Base-by-base conservation (phyloP, 495 filamentous ascomycete genomes). In the Penicillium paxilli region DNA sequence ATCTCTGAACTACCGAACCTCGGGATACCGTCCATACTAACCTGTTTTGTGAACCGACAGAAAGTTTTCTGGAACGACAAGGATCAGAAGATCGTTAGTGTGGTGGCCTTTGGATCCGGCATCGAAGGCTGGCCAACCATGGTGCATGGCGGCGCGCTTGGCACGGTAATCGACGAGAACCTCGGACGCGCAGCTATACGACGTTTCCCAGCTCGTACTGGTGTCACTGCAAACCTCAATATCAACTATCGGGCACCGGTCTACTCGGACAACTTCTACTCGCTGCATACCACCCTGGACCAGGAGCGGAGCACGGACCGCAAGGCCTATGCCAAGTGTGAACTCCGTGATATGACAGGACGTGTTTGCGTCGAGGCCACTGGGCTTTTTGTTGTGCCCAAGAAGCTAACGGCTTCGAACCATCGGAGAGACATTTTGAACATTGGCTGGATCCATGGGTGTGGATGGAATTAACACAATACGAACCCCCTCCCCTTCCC, bases 81-180 rank as follows among this genome's bases (percentile, higher is more conserved):
- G 37, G 75, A 75, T 32, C 64, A 75, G 38, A 70, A 70, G 52
- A 55, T 80, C 4, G 54, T 81, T 33, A 79, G 70, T 51, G 66
- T 93, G 14, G 72, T 92, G 16, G 87, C 72, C 64, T 80, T 93
- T 35, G 90, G 90, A 25, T 41, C 64, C 1, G 82, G 74, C 12
- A 62, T 85, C 19, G 73, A 83, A 26, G 89, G 90, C 2, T 92
- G 87, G 87, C 89, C 88, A n/a, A 81, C 80, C 2, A 73, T 91
- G 19, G 83, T 87, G 47, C 90, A 95, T 70, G 90, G 90, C 16
- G 90, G 90, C 16, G 76, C 79, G 2, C 75, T 90, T 32, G 89
- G 84, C 4, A 91, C 87, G 0, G 62, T 91, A 7, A 66, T 92
- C 26, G 87, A 90, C 65, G 90, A 95, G 58, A 66, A 70, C 35